phyloP scores from a whole-genome alignment of 2,329 filamentous ascomycete species.

The Bipolaris bicolor region DNA sequence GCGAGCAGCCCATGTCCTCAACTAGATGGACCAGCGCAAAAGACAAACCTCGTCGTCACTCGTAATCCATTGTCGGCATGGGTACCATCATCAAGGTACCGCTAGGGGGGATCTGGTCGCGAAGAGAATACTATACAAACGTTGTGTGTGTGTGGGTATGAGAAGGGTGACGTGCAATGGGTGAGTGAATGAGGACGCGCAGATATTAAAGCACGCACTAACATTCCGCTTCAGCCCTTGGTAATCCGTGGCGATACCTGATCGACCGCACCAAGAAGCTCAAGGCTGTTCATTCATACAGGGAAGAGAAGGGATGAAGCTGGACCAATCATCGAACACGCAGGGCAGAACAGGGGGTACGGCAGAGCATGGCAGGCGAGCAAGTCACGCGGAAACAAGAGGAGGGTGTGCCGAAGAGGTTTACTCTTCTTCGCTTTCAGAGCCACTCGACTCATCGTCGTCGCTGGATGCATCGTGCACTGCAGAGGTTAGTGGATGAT shows the following conservation, averaged over 20 bases:
- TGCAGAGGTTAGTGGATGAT: slow-evolving; percentile 29
- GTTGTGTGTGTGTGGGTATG: slow-evolving; percentile 13
- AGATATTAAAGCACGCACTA: slow-evolving; percentile 16
- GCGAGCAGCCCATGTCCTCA: slow-evolving; percentile 8
- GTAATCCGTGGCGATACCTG: slow-evolving; percentile 4
- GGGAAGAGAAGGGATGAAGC: slow-evolving; percentile 12
- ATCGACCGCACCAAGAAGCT: slow-evolving; percentile 9
- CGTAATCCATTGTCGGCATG: slow-evolving; percentile 28
- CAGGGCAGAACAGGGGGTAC: slow-evolving; percentile 3
- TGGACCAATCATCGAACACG: slow-evolving; percentile 10
- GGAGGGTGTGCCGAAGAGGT: slow-evolving; percentile 1
- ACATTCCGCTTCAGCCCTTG: slow-evolving; percentile 10
- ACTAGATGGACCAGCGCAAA: slow-evolving; percentile 21
- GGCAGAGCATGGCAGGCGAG: slow-evolving; percentile 10
- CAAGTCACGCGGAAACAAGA: slow-evolving; percentile 17
- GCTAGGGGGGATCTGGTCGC: slow-evolving; percentile 9
- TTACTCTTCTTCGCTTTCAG: slow-evolving; percentile 58
- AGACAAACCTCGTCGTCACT: slow-evolving; percentile 33
- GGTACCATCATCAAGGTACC: slow-evolving; percentile 14
- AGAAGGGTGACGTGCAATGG: slow-evolving; percentile 10
- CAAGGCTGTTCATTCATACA: slow-evolving; percentile 16
- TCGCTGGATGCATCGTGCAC: slow-evolving; percentile 58
- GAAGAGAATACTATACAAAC: slow-evolving; percentile 33
- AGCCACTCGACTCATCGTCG: slow-evolving; percentile 56
- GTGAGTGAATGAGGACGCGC: slow-evolving; percentile 8